phyloP scores from a whole-genome alignment of 2,329 filamentous ascomycete genomes.

The Fusarium falciforme region DNA sequence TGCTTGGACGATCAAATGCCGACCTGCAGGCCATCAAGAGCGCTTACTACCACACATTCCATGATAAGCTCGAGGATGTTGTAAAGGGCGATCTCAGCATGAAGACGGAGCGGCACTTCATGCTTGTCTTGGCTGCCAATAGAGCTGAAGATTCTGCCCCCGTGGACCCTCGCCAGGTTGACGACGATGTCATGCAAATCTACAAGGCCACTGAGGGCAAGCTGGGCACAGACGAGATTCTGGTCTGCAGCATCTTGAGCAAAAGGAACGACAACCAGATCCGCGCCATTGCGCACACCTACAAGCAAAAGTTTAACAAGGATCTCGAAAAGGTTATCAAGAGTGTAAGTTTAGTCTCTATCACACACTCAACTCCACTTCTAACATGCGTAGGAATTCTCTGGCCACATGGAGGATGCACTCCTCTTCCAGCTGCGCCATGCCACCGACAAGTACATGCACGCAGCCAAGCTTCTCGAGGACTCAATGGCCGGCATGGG shows the following conservation, averaged over 20 bases:
- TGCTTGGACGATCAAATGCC: constrained; percentile 85
- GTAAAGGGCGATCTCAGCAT: constrained; percentile 84
- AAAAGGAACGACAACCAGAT: constrained; percentile 85
- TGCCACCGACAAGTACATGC: constrained; percentile 83
- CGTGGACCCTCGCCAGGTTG: constrained; percentile 77
- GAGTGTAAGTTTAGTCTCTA: constrained; percentile 59
- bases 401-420: constrained; percentile 90
- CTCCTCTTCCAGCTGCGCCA: constrained; percentile 82
- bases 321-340: constrained; percentile 79
- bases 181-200: constrained; percentile 80
- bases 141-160: constrained; percentile 83
- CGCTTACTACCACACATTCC: constrained; percentile 77
- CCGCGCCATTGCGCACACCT: constrained; percentile 81
- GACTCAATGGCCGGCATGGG: constrained; percentile 87
- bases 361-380: neutral
- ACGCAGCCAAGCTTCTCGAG: constrained; percentile 86
- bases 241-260: constrained; percentile 82
- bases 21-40: constrained; percentile 89
- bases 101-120: constrained; percentile 88
- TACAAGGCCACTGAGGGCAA: constrained; percentile 82
- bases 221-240: constrained; percentile 77
- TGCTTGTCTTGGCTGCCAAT: constrained; percentile 80
- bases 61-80: constrained; percentile 74
- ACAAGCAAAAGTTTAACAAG: constrained; percentile 77
- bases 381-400: constrained; percentile 71